Evolutionary conservation across 2,329 filamentous ascomycete species (phyloP).

Genomic region (Epicoccum sorghinum): DNA sequence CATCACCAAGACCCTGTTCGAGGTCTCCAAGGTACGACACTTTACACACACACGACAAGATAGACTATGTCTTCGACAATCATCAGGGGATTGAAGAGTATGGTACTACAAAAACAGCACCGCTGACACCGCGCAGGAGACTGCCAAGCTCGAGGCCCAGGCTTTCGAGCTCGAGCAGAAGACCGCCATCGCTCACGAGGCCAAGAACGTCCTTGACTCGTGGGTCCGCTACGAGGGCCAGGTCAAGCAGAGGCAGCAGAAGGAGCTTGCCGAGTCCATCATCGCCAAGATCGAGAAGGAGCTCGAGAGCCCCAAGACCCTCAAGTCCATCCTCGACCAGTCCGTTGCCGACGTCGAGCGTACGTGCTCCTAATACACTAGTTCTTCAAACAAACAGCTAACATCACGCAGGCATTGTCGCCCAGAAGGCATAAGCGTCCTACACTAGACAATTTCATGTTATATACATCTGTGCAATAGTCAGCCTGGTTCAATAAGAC

Average conservation of each 20-base stretch:
- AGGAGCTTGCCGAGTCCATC: slow-evolving; percentile 88
- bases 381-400: slow-evolving; percentile 15
- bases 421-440: slow-evolving; percentile 48
- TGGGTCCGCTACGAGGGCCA: slow-evolving; percentile 99
- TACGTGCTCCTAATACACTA: slow-evolving; percentile 54
- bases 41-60: no score
- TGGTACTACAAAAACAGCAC: not conserved
- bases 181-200: slow-evolving; percentile 89
- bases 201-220: slow-evolving; percentile 93
- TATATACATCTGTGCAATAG: slow-evolving; percentile 52
- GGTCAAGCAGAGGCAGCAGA: slow-evolving; percentile 98
- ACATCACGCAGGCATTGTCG: slow-evolving; percentile 42
- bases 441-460: slow-evolving; percentile 42
- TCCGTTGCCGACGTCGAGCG: slow-evolving; percentile 96
- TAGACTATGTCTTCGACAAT: no score
- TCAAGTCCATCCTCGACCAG: slow-evolving; percentile 98
- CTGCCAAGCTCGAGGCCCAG: slow-evolving; percentile 92
- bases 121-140: slow-evolving; percentile 70
- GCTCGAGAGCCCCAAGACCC: slow-evolving; percentile 94
- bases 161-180: slow-evolving; percentile 97
- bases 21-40: slow-evolving; percentile 87
- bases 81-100: no score
- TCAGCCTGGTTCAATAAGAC: slow-evolving; percentile 45
- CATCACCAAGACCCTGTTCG: slow-evolving; percentile 95
- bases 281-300: slow-evolving; percentile 99